phyloP scores from a whole-genome alignment of 1,139 yeast species.

The Suhomyces kunorum region DNA sequence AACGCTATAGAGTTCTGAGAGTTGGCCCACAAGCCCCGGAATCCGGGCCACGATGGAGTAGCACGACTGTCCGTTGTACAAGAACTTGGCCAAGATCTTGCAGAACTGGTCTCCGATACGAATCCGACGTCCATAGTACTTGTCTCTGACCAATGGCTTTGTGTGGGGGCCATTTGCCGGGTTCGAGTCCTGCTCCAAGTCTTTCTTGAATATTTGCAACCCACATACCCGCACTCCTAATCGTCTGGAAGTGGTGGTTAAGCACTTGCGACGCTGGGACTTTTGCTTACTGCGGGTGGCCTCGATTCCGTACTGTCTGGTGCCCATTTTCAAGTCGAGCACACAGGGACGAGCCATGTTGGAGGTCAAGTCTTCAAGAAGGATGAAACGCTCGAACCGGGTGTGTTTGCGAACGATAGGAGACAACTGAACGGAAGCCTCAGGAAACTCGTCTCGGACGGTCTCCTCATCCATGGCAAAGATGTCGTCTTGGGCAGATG shows the following conservation, averaged over 20 bases:
- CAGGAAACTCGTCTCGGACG: slow-evolving; percentile 4
- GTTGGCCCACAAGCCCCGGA: slow-evolving; percentile 61
- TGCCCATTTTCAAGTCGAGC: slow-evolving; percentile 95
- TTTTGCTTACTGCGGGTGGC: slow-evolving; percentile 70
- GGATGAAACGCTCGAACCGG: slow-evolving; percentile 74
- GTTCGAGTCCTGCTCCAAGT: not conserved
- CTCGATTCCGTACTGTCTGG: slow-evolving; percentile 96
- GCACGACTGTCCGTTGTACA: slow-evolving; percentile 68
- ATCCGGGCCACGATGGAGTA: slow-evolving; percentile 68
- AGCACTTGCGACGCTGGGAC: slow-evolving; percentile 83
- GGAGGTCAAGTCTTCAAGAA: slow-evolving; percentile 88
- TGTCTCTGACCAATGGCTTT: slow-evolving; percentile 62
- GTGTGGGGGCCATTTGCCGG: slow-evolving; percentile 2
- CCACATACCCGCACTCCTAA: slow-evolving; percentile 96
- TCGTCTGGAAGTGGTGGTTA: slow-evolving; percentile 72
- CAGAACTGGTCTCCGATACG: slow-evolving; percentile 76
- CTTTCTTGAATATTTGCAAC: slow-evolving; percentile 52
- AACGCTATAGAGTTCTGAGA: slow-evolving; percentile 58
- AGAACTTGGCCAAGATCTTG: slow-evolving; percentile 68
- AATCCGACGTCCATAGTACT: slow-evolving; percentile 86
- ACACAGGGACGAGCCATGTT: slow-evolving; percentile 87
- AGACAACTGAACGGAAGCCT: not conserved
- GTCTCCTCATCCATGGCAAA: slow-evolving; percentile 37
- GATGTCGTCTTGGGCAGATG: slow-evolving; percentile 24
- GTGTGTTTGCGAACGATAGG: slow-evolving; percentile 35